Conservation (phyloP, 768 basidiomycete genomes). For the Phlebiopsis gigantea region DNA sequence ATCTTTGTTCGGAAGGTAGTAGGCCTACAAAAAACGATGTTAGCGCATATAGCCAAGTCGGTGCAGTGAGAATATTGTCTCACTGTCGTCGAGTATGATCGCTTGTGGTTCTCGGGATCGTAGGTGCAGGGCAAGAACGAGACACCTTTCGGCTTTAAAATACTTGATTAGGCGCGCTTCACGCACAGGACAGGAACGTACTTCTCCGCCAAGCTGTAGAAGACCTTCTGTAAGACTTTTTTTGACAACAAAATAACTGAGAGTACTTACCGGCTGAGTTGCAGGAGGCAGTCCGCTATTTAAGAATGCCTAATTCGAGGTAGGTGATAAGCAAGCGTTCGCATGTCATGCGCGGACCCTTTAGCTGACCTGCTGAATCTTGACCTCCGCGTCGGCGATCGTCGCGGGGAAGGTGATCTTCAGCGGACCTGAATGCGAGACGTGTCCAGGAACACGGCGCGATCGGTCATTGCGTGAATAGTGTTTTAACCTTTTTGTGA, state of each 20-base stretch:
- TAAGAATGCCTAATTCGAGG: not conserved
- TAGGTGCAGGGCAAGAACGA: conserved; percentile 10
- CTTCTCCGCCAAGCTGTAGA: conserved; percentile 9
- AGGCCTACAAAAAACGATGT: conserved; percentile 1
- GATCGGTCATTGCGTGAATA: not conserved
- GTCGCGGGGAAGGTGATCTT: conserved; percentile 6
- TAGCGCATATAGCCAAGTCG: not conserved
- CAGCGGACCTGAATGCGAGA: conserved; percentile 3
- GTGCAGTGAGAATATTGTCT: not conserved
- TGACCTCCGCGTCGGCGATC: conserved; percentile 6
- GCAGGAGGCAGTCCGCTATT: conserved; percentile 2
- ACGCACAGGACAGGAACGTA: not conserved
- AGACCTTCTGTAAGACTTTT: no score
- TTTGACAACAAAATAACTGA: not conserved
- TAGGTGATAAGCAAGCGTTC: not conserved
- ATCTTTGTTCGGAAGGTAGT: conserved; percentile 15
- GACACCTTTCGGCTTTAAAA: conserved; percentile 7
- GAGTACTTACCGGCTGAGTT: conserved; percentile 10
- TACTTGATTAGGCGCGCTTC: not conserved
- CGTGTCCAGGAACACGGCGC: not conserved
- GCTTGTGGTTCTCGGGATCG: conserved; percentile 11
- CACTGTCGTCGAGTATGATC: conserved; percentile 13
- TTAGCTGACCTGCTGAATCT: conserved; percentile 3
- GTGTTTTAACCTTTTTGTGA: not conserved
- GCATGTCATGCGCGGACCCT: not conserved